phyloP scores from a whole-genome alignment of 1,139 yeast genomes.

The Dujonia santamariae region DNA sequence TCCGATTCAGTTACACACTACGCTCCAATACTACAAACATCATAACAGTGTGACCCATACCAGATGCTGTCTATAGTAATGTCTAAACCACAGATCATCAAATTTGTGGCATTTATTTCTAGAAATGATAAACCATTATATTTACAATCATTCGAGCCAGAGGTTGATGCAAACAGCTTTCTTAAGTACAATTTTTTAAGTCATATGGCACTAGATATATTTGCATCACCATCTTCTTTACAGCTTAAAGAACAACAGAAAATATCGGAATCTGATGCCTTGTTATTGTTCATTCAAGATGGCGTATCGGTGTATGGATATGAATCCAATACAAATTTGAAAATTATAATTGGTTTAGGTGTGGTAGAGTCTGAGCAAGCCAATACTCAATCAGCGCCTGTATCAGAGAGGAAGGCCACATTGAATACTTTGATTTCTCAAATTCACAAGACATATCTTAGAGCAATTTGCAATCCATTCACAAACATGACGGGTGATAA shows the following conservation, averaged over 20 bases:
- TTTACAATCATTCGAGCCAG: constrained; percentile 48
- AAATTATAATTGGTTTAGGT: constrained; percentile 50
- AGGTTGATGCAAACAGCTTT: constrained; percentile 37
- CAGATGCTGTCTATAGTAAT: too few species aligned
- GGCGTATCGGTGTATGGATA: constrained; percentile 59
- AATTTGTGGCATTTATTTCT: constrained; percentile 53
- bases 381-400: too few species aligned
- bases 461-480: constrained; percentile 58
- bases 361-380: constrained; percentile 9
- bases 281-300: constrained; percentile 57
- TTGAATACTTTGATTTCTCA: constrained; percentile 32
- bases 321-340: constrained; percentile 60
- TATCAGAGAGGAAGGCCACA: neutral
- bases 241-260: constrained; percentile 40
- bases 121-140: constrained; percentile 58
- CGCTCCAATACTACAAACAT: too few species aligned
- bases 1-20: too few species aligned
- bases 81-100: constrained; percentile 7
- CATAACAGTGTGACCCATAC: too few species aligned
- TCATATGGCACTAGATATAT: constrained; percentile 66
- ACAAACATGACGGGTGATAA: constrained; percentile 25
- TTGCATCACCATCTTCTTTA: constrained; percentile 50
- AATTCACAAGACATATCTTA: constrained; percentile 48
- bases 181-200: constrained; percentile 61
- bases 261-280: constrained; percentile 27